A percentile compares a stretch with the other conserved stretches of the same genome.
These are phyloP conservation scores for Xylaria sp. DNA, from an alignment of 2,329 filamentous ascomycete species.

Conservation along the genomic window DNA sequence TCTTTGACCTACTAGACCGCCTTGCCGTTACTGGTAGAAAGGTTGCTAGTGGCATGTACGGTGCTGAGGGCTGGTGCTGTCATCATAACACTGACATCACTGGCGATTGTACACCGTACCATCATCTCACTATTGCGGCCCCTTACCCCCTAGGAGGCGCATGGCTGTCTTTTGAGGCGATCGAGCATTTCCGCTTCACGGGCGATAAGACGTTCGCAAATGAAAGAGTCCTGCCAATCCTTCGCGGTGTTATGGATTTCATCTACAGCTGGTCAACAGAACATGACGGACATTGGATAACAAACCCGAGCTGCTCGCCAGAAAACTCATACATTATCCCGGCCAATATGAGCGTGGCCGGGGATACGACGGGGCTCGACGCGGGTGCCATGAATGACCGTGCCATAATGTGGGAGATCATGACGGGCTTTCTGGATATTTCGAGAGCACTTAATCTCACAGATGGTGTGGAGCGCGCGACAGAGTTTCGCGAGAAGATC, in stretches of 20 bases:
- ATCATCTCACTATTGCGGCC: slow-evolving; percentile 2
- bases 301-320: background rate
- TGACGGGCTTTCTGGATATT: slow-evolving; percentile 6
- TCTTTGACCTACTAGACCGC: background rate
- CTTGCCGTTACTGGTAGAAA: background rate
- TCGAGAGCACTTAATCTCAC: background rate
- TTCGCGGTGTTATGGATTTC: background rate
- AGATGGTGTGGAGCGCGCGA: background rate
- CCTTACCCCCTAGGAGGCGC: background rate
- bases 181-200: slow-evolving; percentile 7
- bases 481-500: background rate
- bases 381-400: slow-evolving; percentile 13
- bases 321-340: background rate
- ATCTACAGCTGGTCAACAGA: slow-evolving; percentile 3
- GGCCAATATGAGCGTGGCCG: slow-evolving; percentile 1
- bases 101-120: background rate
- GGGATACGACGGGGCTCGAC: slow-evolving; percentile 9
- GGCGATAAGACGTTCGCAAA: background rate
- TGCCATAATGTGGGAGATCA: slow-evolving; percentile 8
- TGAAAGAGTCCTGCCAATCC: background rate
- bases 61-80: background rate
- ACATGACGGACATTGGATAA: slow-evolving; percentile 1
- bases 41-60: background rate
- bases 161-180: background rate
- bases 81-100: slow-evolving; percentile 9